These are phyloP conservation scores for Lineolata rhizophorae DNA, from an alignment of 495 filamentous ascomycete species.

Conservation along the genomic window DNA sequence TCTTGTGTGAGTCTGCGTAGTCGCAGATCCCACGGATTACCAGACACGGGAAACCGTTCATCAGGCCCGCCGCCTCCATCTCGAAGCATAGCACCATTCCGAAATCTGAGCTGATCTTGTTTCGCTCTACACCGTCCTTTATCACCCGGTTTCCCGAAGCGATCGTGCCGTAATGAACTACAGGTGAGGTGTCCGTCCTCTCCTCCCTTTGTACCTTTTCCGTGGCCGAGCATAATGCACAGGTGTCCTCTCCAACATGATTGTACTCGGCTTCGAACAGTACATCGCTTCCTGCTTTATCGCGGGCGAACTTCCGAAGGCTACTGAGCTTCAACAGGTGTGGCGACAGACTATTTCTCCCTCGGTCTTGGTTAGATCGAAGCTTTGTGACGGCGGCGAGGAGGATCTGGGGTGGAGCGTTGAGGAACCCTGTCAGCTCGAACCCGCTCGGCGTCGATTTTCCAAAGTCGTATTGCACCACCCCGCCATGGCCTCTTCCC, in stretches of 20 bases:
- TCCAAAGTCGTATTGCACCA: constrained; percentile 15
- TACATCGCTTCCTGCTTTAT: neutral
- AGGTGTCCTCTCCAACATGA: constrained; percentile 1
- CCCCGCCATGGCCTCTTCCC: constrained; percentile 6
- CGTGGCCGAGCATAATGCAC: neutral
- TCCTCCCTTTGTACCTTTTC: constrained; percentile 1
- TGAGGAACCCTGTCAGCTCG: constrained; percentile 1
- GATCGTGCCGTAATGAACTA: constrained; percentile 9
- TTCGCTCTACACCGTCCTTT: constrained; percentile 1
- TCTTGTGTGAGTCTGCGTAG: constrained; percentile 12
- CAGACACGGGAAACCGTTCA: constrained; percentile 6
- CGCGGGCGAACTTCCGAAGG: neutral
- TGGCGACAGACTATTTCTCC: neutral
- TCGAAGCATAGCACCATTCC: constrained; percentile 9
- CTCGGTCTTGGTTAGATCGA: neutral
- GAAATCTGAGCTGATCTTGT: constrained; percentile 3
- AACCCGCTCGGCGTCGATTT: constrained; percentile 10
- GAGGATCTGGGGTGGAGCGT: neutral
- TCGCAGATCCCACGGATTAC: constrained; percentile 11
- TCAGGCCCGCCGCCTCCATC: constrained; percentile 10
- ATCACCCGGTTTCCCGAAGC: constrained; percentile 9
- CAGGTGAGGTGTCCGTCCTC: neutral
- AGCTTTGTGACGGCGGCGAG: constrained; percentile 1
- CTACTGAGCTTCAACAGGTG: neutral
- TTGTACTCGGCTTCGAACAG: neutral